Evolutionary conservation across 768 basidiomycete genomes (phyloP).

Genomic region (Porphyrellus cyaneotinctus): DNA sequence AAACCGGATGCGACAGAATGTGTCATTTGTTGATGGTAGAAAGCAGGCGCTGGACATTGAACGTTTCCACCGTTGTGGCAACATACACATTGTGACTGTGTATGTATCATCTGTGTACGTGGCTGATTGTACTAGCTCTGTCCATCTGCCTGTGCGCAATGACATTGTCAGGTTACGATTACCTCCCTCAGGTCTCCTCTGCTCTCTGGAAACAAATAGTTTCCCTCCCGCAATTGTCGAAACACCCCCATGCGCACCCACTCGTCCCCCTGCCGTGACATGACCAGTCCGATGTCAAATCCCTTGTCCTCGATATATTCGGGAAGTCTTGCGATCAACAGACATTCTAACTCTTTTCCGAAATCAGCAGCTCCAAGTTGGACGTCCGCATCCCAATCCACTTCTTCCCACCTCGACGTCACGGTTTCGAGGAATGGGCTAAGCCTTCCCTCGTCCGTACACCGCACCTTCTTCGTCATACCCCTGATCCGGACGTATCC

Average conservation of each 20-base stretch:
- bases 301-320: not conserved
- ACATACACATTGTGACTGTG: too few species aligned
- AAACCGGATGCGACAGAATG: constrained; percentile 23
- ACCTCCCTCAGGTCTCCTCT: not conserved
- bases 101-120: too few species aligned
- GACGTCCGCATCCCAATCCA: not conserved
- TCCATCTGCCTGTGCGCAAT: too few species aligned
- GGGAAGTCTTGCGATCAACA: not conserved
- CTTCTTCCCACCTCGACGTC: not conserved
- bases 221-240: not conserved
- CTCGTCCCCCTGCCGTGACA: not conserved
- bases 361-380: not conserved
- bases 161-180: not conserved
- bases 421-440: not conserved
- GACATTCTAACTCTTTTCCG: not conserved
- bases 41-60: too few species aligned
- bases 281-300: not conserved
- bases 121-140: too few species aligned
- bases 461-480: not conserved
- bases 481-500: not conserved
- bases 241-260: not conserved
- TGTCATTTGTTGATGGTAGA: too few species aligned
- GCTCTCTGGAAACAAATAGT: not conserved
- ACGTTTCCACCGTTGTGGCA: too few species aligned
- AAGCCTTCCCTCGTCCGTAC: not conserved